Evolutionary conservation across 2,329 filamentous ascomycete species (phyloP), one percentile per base, ranked within the genome.

Genomic region (Teratosphaeria nubilosa): DNA sequence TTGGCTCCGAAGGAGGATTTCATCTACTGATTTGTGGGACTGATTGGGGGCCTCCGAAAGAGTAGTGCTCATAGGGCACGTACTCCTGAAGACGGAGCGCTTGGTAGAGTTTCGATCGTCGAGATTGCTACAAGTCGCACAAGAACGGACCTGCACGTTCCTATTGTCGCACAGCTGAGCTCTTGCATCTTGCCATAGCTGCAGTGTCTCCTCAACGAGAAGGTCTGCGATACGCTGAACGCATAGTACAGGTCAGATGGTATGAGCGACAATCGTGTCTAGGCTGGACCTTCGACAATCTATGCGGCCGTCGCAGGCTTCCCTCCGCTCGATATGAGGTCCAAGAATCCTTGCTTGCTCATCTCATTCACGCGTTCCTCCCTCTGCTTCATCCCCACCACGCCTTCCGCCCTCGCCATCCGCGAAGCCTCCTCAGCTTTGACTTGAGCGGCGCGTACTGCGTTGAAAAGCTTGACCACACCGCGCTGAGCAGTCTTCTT

Each of bases 401-500:
- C 78, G 3, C 90, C 88, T 60, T 86, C 82, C 65, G 84, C 84
- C 73, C 83, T 82, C 54, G 84, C 81, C 64, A 83, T 82, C 72
- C 79, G 83, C 70, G 88, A 86, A 5, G 90, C 87, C 73, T 92
- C 86, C 59, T 86, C 83, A 2, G 87, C 91, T 73, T 91, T 89
- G 58, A 96, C 88, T 75, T 99, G 94, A 14, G 94, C 91, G 24
- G 90, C 90, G 51, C 92, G 81, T 32, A 99, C 91, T 0, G 94
- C 94, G 73, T 97, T 96, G 76, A 99, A 99, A 59, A 99, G 79
- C 78, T 92, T 95, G 25, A 97, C 87, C 48, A 99, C 94, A 82
- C 92, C 92, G 57, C 90, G 82, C 75, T 96, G 90, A 51, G 91
- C 91, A 54, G 89, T 90, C 78, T 95, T 94, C 68, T 88, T 84